Evolutionary conservation across 768 basidiomycete species (phyloP), one percentile per base, ranked within the genome.

Genomic region (Polyporus arcularius): DNA sequence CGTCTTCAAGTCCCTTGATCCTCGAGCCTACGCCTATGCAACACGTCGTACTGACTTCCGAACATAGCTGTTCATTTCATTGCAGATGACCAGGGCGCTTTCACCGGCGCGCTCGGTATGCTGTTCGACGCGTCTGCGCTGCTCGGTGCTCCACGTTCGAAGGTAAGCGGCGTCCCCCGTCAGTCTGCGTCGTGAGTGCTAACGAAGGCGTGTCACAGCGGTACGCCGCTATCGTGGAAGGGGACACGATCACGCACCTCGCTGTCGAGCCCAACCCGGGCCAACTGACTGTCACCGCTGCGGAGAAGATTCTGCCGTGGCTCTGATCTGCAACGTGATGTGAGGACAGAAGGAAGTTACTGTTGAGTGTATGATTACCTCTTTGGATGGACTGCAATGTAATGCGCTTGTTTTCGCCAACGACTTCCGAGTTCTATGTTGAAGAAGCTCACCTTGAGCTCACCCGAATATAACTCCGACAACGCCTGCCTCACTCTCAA

Each of bases 101-200:
- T 81, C 64, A 70, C 73, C 30, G 71, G 75, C 15, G 65, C 69
- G 2, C 70, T 80, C 32, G 81, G 81, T 9, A 71, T 82, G 60
- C 67, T 81, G 53, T 74, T 80, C 53, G 81, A 82, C 60, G 81
- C 76, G 14, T 79, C 85, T 9, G 74, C 76, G 3, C 68, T 85
- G 14, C 81, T 94, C 14, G 91, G 90, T 18, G 82, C 80, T 10
- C 82, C 83, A 1, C 87, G 91, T 46, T 80, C 90, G 15, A 88
- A 77, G 77, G 70, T 76, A 38, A 6, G 64, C 48, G 31, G 51
- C 14, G 16, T 21, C 7, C 18, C 21, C 30, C n/a, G 38, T 18
- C 21, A 15, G 18, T 15, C 26, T 48, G 14, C 7, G 28, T 15
- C 18, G 28, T 21, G 18, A 14, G 46, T 48, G 46, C 46, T 48